Evolutionary conservation across 768 basidiomycete species (phyloP).

Genomic region (Lenzites betulinus): DNA sequence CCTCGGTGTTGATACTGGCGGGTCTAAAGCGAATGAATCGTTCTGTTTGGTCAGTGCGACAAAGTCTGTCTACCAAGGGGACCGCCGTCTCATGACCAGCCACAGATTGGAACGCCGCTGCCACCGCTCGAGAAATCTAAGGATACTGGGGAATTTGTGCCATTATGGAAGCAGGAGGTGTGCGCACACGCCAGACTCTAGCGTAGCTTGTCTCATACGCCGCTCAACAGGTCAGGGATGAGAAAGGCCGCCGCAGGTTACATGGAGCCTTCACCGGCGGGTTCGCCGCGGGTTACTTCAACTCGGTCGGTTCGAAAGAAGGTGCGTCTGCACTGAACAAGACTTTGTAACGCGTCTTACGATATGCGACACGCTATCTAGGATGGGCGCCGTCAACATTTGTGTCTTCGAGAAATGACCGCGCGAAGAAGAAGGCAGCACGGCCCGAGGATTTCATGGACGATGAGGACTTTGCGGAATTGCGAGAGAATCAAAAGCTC

Average conservation of each 20-base stretch:
- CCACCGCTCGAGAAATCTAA: conserved; percentile 93
- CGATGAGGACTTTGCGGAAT: conserved; percentile 90
- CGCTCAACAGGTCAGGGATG: conserved; percentile 73
- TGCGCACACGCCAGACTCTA: conserved; percentile 12
- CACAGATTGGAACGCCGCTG: conserved; percentile 89
- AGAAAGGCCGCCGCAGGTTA: conserved; percentile 88
- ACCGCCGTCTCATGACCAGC: background rate
- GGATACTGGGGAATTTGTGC: conserved; percentile 93
- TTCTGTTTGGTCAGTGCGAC: conserved; percentile 67
- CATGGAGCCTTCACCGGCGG: conserved; percentile 99
- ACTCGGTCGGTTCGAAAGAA: conserved; percentile 94
- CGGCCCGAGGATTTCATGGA: conserved; percentile 97
- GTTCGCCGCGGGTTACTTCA: conserved; percentile 97
- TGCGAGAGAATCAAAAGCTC: conserved; percentile 70
- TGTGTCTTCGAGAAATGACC: conserved; percentile 80
- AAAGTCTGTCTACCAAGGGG: background rate
- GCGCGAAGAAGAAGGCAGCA: conserved; percentile 62
- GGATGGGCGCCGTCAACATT: conserved; percentile 97
- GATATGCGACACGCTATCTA: too few species aligned
- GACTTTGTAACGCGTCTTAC: background rate
- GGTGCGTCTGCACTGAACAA: conserved; percentile 45
- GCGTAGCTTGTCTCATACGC: background rate
- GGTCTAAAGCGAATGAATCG: conserved; percentile 73
- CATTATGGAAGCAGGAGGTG: conserved; percentile 97
- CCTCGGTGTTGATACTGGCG: conserved; percentile 71